Base-by-base conservation (phyloP, 768 basidiomycete species). In the Tricholoma saponaceum region DNA sequence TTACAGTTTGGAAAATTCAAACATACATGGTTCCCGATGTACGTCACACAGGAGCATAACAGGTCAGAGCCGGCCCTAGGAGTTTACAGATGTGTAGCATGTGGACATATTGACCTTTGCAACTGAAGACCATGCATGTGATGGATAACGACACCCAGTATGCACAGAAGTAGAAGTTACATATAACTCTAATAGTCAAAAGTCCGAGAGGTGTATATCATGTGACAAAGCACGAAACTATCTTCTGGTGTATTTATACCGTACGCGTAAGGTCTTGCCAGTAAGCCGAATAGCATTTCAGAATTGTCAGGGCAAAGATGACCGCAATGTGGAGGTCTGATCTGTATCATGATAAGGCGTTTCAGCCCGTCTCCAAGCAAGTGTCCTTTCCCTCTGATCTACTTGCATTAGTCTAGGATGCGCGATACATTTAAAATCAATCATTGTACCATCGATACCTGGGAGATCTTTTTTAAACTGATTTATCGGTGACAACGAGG, bases 381-480 rank as follows among this genome's bases (percentile, higher is more conserved):
- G 5, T 10, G 30, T 30, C 8, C 10, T 39, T 39, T 39, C 14
- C 16, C 37, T 39, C 37, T 39, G 10, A 35, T 35, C 35, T 16
- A n/a, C n/a, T n/a, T n/a, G n/a, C 39, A 63, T 44, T 39, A 62
- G 25, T 5, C 70, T 69, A 3, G 70, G 69, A 46, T n/a, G n/a
- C 70, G 71, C 3, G 64, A 58, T 25, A 71, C 52, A 58, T 71
- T 69, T 28, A 70, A 56, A 60, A 4, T 62, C 44, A 26, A 73
- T 64, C 73, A 73, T 74, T 12, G 62, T 64, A 8, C 68, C 81
- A 64, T 82, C 81, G 28, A 81, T n/a, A n/a, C n/a, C n/a, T n/a
- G n/a, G n/a, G n/a, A n/a, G n/a, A n/a, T n/a, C n/a, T n/a, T n/a
- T n/a, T n/a, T n/a, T n/a, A n/a, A n/a, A n/a, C n/a, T n/a, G n/a